Evolutionary conservation across 106 monocot genomes (phyloP), one percentile per base, ranked within the genome.

Genomic region (Dendrobium nobile): DNA sequence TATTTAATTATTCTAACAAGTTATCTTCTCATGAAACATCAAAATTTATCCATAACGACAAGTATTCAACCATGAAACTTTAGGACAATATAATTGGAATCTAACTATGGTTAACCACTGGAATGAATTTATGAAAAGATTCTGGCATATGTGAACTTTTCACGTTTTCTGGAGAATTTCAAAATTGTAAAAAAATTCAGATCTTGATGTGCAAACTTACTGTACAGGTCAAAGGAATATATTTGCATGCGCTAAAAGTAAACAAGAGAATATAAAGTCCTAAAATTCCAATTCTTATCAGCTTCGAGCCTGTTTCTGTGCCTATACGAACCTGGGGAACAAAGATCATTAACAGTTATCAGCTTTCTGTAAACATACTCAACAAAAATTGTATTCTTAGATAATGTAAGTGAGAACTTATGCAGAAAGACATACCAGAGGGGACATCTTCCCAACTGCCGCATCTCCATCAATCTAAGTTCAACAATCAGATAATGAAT

Each of bases 401-500:
- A 58, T 42, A 44, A 72, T 72, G 11, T 37, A 72, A 37, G 40
- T 28, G 13, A 33, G 2, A 68, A 28, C 16, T 72, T 40, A 16
- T 5, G 72, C 72, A 40, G 28, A 77, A 58, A 82, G 74, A 79
- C 22, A 55, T 98, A 98, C 97, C 94, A 98, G 56, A 77, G 98
- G 98, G 80, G 98, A 98, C 85, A 98, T 85, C 84, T 98, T 98
- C 61, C 95, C 91, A 80, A 91, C 92, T 59, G 88, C 92, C 54
- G 5, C 59, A 79, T 98, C 98, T 78, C 91, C 98, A 75, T 98
- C 92, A 83, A 95, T 95, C 98, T 98, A 84, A 40, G 67, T 68
- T 11, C 24, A 44, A 79, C 17, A 47, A n/a, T 54, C 42, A 75
- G 33, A 48, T 44, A 51, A 37, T 70, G 11, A 24, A 67, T 27